Percentiles rank a stretch among this genome's conserved stretches.
These are phyloP conservation scores for Cyclotella cryptica DNA, from an alignment of 108 stramenopile genomes.

Conservation along the genomic window DNA sequence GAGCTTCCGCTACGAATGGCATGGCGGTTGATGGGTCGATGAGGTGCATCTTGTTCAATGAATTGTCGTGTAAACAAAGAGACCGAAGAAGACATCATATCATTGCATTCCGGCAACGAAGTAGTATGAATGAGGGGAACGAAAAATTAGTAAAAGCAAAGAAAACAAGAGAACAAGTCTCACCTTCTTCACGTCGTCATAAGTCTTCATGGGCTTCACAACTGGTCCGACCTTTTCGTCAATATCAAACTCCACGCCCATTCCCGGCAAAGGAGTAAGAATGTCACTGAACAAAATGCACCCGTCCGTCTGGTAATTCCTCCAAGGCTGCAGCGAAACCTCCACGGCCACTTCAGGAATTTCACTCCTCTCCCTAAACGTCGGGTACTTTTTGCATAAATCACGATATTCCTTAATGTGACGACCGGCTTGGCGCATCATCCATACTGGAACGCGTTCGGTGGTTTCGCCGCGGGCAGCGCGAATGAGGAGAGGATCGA, in stretches of 20 bases:
- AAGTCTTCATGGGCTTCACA: conserved; percentile 80
- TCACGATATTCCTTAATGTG: conserved; percentile 98
- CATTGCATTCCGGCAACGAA: too few relatives aligned
- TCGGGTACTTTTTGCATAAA: conserved; percentile 94
- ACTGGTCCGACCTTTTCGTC: conserved; percentile 87
- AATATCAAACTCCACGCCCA: conserved; percentile 98
- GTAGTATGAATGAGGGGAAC: too few relatives aligned
- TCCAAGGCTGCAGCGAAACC: conserved; percentile 97
- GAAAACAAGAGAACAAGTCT: neutral
- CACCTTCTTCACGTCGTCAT: conserved; percentile 68
- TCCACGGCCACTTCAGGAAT: conserved; percentile 98
- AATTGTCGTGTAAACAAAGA: neutral
- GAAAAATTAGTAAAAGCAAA: neutral
- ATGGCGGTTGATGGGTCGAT: conserved; percentile 84
- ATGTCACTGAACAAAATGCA: conserved; percentile 99
- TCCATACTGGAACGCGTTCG: conserved; percentile 99
- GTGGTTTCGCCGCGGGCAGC: conserved; percentile 96
- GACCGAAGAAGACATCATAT: neutral
- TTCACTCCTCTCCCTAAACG: conserved; percentile 94
- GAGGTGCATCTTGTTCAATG: conserved; percentile 69
- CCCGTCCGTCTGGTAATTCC: conserved; percentile 96
- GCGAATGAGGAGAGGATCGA: conserved; percentile 91
- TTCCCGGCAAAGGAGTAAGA: conserved; percentile 96
- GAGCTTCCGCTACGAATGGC: conserved; percentile 93
- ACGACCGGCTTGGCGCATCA: conserved; percentile 99